These are phyloP conservation scores for Verticillium klebahnii DNA, from an alignment of 2,329 filamentous ascomycete species.

Conservation along the genomic window DNA sequence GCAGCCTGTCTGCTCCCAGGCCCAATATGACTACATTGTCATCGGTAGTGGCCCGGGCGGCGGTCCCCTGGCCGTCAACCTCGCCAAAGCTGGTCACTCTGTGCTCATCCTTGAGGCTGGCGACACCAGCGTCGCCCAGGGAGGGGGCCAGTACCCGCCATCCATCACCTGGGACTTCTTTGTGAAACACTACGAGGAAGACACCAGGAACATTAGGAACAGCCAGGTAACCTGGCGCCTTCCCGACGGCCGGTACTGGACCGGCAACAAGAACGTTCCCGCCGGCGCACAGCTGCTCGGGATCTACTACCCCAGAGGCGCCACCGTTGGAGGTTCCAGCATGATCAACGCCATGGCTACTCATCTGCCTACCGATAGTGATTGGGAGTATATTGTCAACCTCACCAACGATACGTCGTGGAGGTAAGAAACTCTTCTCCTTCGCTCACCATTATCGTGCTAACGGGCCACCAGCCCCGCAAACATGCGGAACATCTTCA, in stretches of 20 bases:
- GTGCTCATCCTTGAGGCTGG: constrained; percentile 55
- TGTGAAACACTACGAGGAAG: constrained; percentile 13
- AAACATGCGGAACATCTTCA: constrained; percentile 45
- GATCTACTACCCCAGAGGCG: constrained; percentile 20
- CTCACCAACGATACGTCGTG: constrained; percentile 48
- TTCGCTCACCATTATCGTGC: neutral
- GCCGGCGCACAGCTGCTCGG: constrained; percentile 6
- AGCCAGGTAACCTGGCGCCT: constrained; percentile 12
- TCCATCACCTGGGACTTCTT: constrained; percentile 13
- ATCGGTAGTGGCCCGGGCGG: constrained; percentile 54
- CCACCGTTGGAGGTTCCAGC: constrained; percentile 24
- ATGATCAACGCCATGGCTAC: constrained; percentile 37
- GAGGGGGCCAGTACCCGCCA: constrained; percentile 14
- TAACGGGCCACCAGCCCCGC: neutral
- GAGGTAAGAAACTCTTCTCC: constrained; percentile 27
- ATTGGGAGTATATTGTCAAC: constrained; percentile 42
- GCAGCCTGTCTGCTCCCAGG: neutral
- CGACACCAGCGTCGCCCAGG: constrained; percentile 19
- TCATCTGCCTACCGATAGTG: constrained; percentile 41
- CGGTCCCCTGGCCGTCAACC: constrained; percentile 45
- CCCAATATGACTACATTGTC: constrained; percentile 50
- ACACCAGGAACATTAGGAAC: constrained; percentile 10
- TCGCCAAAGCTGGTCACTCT: constrained; percentile 49
- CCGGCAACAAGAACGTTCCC: constrained; percentile 4
- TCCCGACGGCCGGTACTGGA: constrained; percentile 11